A percentile compares a stretch with the other conserved stretches of the same genome.
Evolutionary conservation across 2,329 filamentous ascomycete species (phyloP).

Genomic region (Paecilomyces niveus): DNA sequence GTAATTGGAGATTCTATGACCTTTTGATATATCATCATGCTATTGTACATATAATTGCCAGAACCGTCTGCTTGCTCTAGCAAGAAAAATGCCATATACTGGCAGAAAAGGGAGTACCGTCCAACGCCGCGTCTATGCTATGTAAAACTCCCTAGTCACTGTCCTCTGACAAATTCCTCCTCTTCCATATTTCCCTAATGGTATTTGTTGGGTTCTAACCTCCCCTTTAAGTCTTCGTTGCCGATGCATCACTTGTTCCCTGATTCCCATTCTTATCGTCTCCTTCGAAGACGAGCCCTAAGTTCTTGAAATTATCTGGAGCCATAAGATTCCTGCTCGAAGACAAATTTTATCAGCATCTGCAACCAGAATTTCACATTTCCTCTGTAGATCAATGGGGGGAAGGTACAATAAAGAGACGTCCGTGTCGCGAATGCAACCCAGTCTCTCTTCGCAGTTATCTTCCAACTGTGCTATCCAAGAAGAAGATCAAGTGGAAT

Average conservation of each 20-base stretch:
- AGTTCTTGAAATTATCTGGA: conserved; percentile 86
- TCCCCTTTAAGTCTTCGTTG: not conserved
- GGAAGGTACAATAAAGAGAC: not conserved
- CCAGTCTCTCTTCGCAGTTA: not conserved
- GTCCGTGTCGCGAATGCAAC: not conserved
- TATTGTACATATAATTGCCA: not conserved
- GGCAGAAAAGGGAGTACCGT: not conserved
- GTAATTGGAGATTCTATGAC: not conserved
- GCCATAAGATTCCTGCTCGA: conserved; percentile 80
- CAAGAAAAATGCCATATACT: not conserved
- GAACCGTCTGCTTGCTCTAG: not conserved
- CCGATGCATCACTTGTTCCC: not conserved
- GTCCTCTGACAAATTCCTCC: not conserved
- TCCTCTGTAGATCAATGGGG: not conserved
- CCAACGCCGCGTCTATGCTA: not conserved
- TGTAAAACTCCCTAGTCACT: not conserved
- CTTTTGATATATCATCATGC: not conserved
- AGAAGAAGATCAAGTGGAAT: not conserved
- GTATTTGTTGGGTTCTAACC: not conserved
- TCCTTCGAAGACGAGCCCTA: conserved; percentile 63
- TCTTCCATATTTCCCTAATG: not conserved
- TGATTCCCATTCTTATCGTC: not conserved
- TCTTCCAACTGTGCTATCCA: not conserved
- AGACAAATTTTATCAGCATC: not conserved
- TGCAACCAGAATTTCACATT: not conserved